Conservation (phyloP, 441 rosid species). For the Euphorbia neoarborescens region DNA sequence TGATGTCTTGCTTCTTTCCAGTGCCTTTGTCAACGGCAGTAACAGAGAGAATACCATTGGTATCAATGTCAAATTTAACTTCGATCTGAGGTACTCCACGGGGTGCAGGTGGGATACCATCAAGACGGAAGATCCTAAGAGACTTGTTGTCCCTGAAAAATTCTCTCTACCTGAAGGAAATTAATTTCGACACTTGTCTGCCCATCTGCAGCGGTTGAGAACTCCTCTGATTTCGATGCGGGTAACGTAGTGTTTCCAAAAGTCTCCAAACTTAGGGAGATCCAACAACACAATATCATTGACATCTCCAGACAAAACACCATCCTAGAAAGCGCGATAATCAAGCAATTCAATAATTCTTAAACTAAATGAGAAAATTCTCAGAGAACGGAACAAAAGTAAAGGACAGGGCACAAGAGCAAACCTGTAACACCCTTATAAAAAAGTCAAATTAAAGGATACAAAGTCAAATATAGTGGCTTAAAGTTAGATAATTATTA, state of each 20-base stretch:
- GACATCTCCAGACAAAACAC: conserved; percentile 87
- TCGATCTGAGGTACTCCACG: conserved; percentile 94
- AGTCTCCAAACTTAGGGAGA: conserved; percentile 81
- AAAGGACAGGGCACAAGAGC: not conserved
- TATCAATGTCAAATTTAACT: conserved; percentile 89
- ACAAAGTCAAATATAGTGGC: no score
- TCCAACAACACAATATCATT: conserved; percentile 84
- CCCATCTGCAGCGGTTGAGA: conserved; percentile 94
- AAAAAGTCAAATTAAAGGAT: no score
- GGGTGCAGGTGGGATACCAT: conserved; percentile 91
- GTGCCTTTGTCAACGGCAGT: conserved; percentile 81
- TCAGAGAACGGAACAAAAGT: no score
- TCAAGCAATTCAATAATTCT: not conserved
- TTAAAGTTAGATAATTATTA: no score
- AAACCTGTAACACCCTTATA: no score
- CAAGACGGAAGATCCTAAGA: conserved; percentile 81
- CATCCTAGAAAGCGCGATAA: conserved; percentile 42
- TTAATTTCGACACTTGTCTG: conserved; percentile 90
- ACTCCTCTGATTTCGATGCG: conserved; percentile 91
- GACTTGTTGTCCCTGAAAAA: conserved; percentile 90
- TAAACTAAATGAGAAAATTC: not conserved
- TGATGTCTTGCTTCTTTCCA: conserved; percentile 92
- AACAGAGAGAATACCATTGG: conserved; percentile 87
- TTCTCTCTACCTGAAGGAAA: conserved; percentile 90
- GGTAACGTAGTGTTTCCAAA: conserved; percentile 89